Evolutionary conservation across 202 grass and related monocot genomes (phyloP), one percentile per base, ranked within the genome.

Genomic region (Hordeum pubiflorum): DNA sequence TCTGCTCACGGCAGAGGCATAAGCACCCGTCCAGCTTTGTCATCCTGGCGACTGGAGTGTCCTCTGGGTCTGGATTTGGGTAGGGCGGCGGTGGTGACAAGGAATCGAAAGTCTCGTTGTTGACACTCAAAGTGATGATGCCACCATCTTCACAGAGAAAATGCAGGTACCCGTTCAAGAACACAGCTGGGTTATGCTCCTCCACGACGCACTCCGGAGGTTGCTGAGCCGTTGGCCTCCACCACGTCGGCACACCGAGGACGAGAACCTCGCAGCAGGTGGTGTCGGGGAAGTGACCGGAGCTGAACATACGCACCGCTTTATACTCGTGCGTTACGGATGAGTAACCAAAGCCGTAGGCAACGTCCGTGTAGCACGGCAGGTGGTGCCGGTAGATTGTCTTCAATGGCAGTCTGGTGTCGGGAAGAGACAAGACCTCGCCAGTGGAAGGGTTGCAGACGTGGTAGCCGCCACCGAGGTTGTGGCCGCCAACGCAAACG

Each of bases 381-480:
- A 21, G 22, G 0, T n/a, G 13, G 14, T 14, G 4, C 6, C 13
- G 3, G 12, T 0, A 0, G 14, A 17, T 63, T 0, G 7, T 41
- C 56, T 72, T 85, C 17, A 36, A 7, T 12, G 66, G 65, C 59
- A 20, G 1, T 13, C 43, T 44, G 20, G 13, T 64, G 18, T 83
- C 76, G 1, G 77, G 80, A 6, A 81, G 64, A 72, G 14, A 23
- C 11, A 81, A 22, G 23, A 73, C 32, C 12, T 41, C 59, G 43
- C 79, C 62, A 4, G 63, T 77, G 18, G 63, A 88, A 43, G 73
- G 78, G n/a, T 88, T 83, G 82, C 75, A 88, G 17, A 84, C 82
- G 67, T 72, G 63, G 27, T 79, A 38, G 18, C 65, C 65, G 0
- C 44, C 29, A 9, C 21, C 71, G 0, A 3, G 9, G 4, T 63